Conservation (phyloP, 257 asterid species). For the Plectranthus barbatus region DNA sequence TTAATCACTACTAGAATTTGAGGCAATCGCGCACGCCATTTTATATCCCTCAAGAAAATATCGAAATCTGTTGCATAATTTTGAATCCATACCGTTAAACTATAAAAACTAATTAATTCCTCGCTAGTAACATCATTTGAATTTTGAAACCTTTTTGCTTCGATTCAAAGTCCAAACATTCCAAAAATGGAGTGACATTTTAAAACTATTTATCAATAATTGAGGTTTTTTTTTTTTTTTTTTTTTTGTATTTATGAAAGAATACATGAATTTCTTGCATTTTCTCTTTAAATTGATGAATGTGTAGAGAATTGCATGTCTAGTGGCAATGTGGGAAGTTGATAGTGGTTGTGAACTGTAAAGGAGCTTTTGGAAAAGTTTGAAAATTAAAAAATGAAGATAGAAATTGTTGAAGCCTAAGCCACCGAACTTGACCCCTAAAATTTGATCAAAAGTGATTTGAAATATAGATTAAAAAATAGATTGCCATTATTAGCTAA, state of each 20-base stretch:
- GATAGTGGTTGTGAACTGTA: constrained; percentile 18
- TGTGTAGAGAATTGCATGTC: too few species aligned
- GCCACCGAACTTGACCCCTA: constrained; percentile 20
- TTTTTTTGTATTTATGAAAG: too few species aligned
- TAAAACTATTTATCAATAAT: too few species aligned
- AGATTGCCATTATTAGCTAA: background rate
- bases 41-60: background rate
- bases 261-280: too few species aligned
- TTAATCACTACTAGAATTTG: background rate
- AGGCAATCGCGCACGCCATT: background rate
- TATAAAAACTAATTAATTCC: background rate
- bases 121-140: background rate
- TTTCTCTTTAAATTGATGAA: too few species aligned
- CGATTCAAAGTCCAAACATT: too few species aligned
- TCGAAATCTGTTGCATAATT: background rate
- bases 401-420: constrained; percentile 3
- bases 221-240: too few species aligned
- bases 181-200: too few species aligned
- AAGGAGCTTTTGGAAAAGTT: background rate
- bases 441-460: constrained; percentile 1
- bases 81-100: background rate
- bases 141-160: background rate
- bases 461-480: background rate
- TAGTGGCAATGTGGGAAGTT: background rate
- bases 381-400: background rate